phyloP scores from a whole-genome alignment of 2,329 filamentous ascomycete genomes.

The Fusarium sp. region DNA sequence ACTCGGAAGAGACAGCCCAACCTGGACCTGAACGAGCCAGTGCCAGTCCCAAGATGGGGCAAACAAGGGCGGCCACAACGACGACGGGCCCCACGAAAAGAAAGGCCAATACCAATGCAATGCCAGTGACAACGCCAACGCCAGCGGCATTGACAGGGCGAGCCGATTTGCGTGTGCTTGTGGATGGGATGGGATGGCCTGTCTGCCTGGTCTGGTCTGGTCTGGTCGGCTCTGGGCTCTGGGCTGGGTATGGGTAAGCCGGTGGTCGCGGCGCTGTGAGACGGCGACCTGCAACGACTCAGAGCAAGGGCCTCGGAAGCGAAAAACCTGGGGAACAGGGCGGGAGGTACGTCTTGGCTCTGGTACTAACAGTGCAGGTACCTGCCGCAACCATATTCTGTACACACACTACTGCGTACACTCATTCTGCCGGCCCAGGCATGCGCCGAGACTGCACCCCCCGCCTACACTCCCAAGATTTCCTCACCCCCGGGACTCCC shows the following conservation, averaged over 20 bases:
- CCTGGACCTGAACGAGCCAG: slow-evolving; percentile 2
- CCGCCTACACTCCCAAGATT: slow-evolving; percentile 16
- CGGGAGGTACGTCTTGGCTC: slow-evolving; percentile 39
- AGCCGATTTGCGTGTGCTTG: slow-evolving; percentile 13
- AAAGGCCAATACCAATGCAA: slow-evolving; percentile 17
- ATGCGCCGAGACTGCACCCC: slow-evolving; percentile 19
- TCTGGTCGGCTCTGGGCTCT: not conserved
- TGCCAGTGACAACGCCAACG: slow-evolving; percentile 6
- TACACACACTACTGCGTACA: not conserved
- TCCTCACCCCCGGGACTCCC: slow-evolving; percentile 18
- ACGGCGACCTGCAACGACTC: slow-evolving; percentile 23
- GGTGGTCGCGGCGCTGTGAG: slow-evolving; percentile 25
- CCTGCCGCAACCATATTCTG: slow-evolving; percentile 23
- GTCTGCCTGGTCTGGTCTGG: not conserved
- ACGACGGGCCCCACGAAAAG: slow-evolving; percentile 17
- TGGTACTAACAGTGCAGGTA: slow-evolving; percentile 39
- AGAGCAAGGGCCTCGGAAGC: slow-evolving; percentile 20
- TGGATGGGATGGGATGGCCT: not conserved
- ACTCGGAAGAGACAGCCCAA: slow-evolving; percentile 25
- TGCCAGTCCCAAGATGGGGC: slow-evolving; percentile 21
- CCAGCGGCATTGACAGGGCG: slow-evolving; percentile 35
- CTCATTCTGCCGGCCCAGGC: slow-evolving; percentile 1
- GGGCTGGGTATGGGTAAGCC: slow-evolving; percentile 4
- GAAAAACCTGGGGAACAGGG: slow-evolving; percentile 43
- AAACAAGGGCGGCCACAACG: slow-evolving; percentile 31